phyloP scores from a whole-genome alignment of 2,329 filamentous ascomycete genomes.

The Fusarium sp. region DNA sequence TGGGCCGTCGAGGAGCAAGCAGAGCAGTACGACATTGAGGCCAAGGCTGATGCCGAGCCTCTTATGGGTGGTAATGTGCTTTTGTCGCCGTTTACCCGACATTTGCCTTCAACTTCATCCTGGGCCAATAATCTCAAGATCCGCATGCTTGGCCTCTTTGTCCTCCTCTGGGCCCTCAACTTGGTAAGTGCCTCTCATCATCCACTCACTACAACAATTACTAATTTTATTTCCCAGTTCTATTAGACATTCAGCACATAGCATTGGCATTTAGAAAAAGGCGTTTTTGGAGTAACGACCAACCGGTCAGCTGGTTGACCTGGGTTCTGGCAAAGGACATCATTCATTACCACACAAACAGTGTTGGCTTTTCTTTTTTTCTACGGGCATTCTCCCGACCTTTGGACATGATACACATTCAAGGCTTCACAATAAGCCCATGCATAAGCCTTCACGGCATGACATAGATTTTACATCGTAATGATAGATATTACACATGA shows the following conservation, averaged over 20 bases:
- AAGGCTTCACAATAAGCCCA: conserved; percentile 16
- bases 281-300: conserved; percentile 37
- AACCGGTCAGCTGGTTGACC: neutral
- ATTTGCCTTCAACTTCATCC: conserved; percentile 37
- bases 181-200: conserved; percentile 14
- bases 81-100: conserved; percentile 23
- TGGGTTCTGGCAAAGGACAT: neutral
- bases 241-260: conserved; percentile 25
- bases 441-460: conserved; percentile 28
- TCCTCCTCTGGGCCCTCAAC: conserved; percentile 38
- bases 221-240: conserved; percentile 24
- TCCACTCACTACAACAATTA: accelerated
- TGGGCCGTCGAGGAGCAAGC: conserved; percentile 25
- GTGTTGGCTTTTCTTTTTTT: conserved; percentile 21
- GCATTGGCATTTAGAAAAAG: conserved; percentile 12
- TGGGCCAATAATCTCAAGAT: conserved; percentile 41
- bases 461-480: conserved; percentile 39
- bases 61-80: conserved; percentile 27
- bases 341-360: conserved; percentile 6
- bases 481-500: conserved; percentile 29
- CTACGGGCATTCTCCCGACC: conserved; percentile 11
- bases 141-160: conserved; percentile 34
- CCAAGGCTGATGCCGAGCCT: conserved; percentile 39
- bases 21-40: conserved; percentile 30
- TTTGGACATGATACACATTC: conserved; percentile 27